Base-by-base conservation (phyloP, 73 alveolate genomes). In the Paramecium pentaurelia region DNA sequence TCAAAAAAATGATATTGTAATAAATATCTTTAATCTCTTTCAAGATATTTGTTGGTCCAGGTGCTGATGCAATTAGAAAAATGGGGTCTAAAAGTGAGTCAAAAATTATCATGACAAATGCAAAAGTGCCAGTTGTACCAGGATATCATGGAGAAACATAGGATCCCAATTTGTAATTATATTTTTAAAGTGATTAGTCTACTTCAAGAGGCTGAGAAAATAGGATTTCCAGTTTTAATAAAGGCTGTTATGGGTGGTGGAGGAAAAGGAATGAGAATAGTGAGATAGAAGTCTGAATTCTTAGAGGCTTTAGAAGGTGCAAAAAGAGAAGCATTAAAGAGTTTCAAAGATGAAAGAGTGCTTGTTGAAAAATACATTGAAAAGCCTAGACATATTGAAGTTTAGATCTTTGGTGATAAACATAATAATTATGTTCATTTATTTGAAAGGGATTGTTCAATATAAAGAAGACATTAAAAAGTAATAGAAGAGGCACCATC, bases 201-300 rank as follows among this genome's bases (percentile, higher is more conserved):
- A 49, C 77, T 93, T 71, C 77, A 92, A 93, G 93, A 95, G 18
- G 97, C 98, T 22, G 86, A 93, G 51, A 93, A 93, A 71, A 97
- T 97, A 18, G 98, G 98, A 20, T 97, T 95, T 95, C 99, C 99
- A 34, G 99, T 97, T 90, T 94, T 97, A 95, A 93, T 97, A 71
- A 97, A 97, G 88, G 98, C 99, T 80, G 95, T 98, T 12, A 96
- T 97, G 64, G 99, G 99, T 12, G 99, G 99, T 84, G 99, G 99
- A 94, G 99, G 99, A 20, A 96, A 95, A 77, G 99, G 99, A 22
- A 97, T 97, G 99, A 93, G 98, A 89, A 96, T 95, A 20, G 99
- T 97, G 20, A 93, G 86, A 86, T 94, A 92, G 60, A 97, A 87
- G 73, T 80, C 88, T 47, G 98, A 97, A 86, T 95, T 96, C 27